Evolutionary conservation across 768 basidiomycete species (phyloP).

Genomic region (Leucogyrophana mollusca): DNA sequence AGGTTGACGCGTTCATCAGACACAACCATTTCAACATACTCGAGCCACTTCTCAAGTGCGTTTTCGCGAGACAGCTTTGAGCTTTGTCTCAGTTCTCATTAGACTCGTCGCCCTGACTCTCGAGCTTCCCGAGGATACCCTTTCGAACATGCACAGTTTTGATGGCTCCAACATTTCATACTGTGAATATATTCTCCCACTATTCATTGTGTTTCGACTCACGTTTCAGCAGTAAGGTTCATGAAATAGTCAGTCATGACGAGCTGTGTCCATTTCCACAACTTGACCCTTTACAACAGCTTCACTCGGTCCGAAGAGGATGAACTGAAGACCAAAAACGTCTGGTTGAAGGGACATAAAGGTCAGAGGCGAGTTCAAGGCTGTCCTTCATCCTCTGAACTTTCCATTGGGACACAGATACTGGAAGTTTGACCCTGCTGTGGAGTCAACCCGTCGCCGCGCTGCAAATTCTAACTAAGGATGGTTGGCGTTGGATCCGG

Average conservation of each 20-base stretch:
- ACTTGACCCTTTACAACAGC: background rate
- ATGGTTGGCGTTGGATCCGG: constrained; percentile 53
- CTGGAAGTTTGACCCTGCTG: constrained; percentile 45
- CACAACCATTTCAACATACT: constrained; percentile 40
- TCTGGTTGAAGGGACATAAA: constrained; percentile 57
- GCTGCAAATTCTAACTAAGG: constrained; percentile 46
- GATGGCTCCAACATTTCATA: constrained; percentile 35
- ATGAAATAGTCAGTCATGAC: constrained; percentile 41
- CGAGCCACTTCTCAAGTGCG: constrained; percentile 34
- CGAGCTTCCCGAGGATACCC: constrained; percentile 44
- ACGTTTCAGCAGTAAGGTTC: constrained; percentile 33
- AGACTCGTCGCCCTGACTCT: constrained; percentile 43
- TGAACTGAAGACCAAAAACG: constrained; percentile 43
- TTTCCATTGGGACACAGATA: constrained; percentile 28
- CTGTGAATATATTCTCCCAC: constrained; percentile 22
- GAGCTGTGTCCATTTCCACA: background rate
- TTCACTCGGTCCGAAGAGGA: background rate
- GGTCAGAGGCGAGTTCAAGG: too few relatives aligned
- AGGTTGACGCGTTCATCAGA: constrained; percentile 33
- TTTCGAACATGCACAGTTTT: constrained; percentile 39
- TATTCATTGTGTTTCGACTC: background rate
- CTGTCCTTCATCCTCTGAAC: too few relatives aligned
- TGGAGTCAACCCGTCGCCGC: constrained; percentile 55
- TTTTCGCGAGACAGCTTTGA: background rate
- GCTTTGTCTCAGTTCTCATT: background rate